Evolutionary conservation across 1,139 yeast species (phyloP), one percentile per base, ranked within the genome.

Genomic region (Kodamaea suecica): DNA sequence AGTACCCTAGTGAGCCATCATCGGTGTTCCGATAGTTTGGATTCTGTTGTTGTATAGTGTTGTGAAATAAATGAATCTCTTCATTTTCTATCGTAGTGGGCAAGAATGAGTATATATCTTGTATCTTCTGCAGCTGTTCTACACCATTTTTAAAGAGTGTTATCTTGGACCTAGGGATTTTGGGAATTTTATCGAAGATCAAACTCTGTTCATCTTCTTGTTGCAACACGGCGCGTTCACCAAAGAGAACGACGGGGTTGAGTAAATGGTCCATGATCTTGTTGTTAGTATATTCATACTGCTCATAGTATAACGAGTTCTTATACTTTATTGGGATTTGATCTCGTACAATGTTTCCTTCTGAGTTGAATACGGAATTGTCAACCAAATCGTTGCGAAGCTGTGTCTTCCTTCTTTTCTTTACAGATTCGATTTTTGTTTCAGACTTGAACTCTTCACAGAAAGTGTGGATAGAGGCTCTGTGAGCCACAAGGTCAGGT

Each of bases 1-100:
- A 92, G 55, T 94, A 92, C 0, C 97, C 98, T 36, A 88, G 61
- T 31, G 78, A 67, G 1, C 95, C 95, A 53, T 92, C 97, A 54
- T 92, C 90, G 43, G 59, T 73, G 58, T 60, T 66, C 43, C 65
- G 63, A 48, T 70, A 76, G 24, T 61, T 63, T n/a, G 71, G 61
- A 33, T 76, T 66, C 45, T 62, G 76, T 55, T 64, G 69, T 44
- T 73, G 79, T 23, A 57, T 65, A 24, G 70, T 65, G 44, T 70
- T 70, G 23, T 47, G 48, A 2, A 49, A 47, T 16, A 58, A 34
- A 24, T 51, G 49, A 7, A 43, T 39, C 17, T 55, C 59, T 21
- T 60, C 63, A 34, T 55, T 54, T 31, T 55, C 61, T 28, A 55
- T 43, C 31, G 61, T 57, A 3, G 61, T 56, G 2, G 97, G 97